Evolutionary conservation across 768 basidiomycete genomes (phyloP).

Genomic region (Rhizopogon sp.): DNA sequence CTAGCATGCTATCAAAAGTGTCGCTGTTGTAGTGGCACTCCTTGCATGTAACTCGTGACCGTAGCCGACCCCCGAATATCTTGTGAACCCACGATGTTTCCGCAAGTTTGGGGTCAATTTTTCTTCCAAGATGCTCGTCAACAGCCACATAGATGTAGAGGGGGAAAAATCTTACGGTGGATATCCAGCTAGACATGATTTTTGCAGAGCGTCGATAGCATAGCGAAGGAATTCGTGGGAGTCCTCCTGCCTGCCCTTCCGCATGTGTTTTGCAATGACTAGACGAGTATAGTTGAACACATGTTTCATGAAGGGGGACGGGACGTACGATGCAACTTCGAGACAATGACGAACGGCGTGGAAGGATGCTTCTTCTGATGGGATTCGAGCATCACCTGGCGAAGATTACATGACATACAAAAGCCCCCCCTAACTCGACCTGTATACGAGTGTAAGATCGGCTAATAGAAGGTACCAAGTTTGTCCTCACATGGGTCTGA

Average conservation of each 20-base stretch:
- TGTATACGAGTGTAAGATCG: slow-evolving; percentile 14
- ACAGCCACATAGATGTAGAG: background rate
- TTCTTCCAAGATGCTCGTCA: slow-evolving; percentile 37
- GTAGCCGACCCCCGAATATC: slow-evolving; percentile 87
- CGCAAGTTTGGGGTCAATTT: slow-evolving; percentile 62
- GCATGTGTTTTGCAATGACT: slow-evolving; percentile 92
- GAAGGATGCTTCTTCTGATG: slow-evolving; percentile 46
- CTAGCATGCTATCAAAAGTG: slow-evolving; percentile 93
- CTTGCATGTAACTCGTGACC: slow-evolving; percentile 85
- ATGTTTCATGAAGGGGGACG: slow-evolving; percentile 1
- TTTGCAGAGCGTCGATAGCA: slow-evolving; percentile 87
- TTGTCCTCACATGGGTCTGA: slow-evolving; percentile 52
- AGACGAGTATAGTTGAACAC: slow-evolving; percentile 3
- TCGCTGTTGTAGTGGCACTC: slow-evolving; percentile 86
- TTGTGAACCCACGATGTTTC: slow-evolving; percentile 94
- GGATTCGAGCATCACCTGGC: slow-evolving; percentile 49
- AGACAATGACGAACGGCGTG: slow-evolving; percentile 60
- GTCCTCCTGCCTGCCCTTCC: slow-evolving; percentile 91
- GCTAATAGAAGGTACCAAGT: slow-evolving; percentile 1
- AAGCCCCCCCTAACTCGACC: slow-evolving; percentile 45
- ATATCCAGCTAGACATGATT: slow-evolving; percentile 67
- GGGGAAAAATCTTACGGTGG: slow-evolving; percentile 48
- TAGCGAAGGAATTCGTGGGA: slow-evolving; percentile 97
- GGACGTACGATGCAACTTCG: slow-evolving; percentile 62
- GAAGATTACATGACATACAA: slow-evolving; percentile 78